Percentiles rank a stretch among this genome's conserved stretches.
Conservation (phyloP, 106 monocot genomes). For the Dioscorea dumetorum region DNA sequence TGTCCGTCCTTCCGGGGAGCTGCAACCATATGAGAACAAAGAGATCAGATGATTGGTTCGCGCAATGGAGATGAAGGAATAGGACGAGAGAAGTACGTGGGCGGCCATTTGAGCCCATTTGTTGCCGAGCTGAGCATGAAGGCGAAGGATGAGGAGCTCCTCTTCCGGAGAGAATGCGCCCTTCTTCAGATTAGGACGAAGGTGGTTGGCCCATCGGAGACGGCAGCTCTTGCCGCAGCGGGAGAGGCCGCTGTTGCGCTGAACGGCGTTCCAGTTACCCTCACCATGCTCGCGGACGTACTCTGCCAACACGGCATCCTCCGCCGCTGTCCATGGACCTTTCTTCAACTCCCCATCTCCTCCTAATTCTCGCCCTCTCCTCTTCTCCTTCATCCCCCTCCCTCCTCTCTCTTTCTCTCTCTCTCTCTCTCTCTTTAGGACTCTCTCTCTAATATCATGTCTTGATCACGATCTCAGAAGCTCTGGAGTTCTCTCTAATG, state of each 20-base stretch:
- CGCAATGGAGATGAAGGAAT: neutral
- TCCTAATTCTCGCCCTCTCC: neutral
- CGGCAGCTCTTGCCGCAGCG: conserved; percentile 79
- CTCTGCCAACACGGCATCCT: conserved; percentile 51
- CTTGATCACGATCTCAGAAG: neutral
- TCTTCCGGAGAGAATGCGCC: conserved; percentile 60
- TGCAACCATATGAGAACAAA: neutral
- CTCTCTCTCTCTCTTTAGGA: neutral
- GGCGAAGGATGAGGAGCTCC: conserved; percentile 55
- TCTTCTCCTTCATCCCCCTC: neutral
- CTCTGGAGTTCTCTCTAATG: too few species aligned
- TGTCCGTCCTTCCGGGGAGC: conserved; percentile 71
- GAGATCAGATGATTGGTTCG: neutral
- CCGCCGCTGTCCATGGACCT: conserved; percentile 29
- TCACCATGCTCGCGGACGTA: conserved; percentile 50
- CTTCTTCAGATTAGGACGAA: conserved; percentile 66
- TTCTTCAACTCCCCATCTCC: neutral
- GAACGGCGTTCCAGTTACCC: conserved; percentile 70
- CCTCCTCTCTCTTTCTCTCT: neutral
- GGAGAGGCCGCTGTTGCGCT: conserved; percentile 44
- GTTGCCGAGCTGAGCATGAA: conserved; percentile 66
- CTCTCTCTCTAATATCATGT: neutral
- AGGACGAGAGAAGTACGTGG: conserved; percentile 12
- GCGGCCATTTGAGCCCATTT: conserved; percentile 82
- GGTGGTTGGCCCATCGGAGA: conserved; percentile 68